Evolutionary conservation across 176 grass and related monocot species (phyloP).

Genomic region (Oryza australiensis): DNA sequence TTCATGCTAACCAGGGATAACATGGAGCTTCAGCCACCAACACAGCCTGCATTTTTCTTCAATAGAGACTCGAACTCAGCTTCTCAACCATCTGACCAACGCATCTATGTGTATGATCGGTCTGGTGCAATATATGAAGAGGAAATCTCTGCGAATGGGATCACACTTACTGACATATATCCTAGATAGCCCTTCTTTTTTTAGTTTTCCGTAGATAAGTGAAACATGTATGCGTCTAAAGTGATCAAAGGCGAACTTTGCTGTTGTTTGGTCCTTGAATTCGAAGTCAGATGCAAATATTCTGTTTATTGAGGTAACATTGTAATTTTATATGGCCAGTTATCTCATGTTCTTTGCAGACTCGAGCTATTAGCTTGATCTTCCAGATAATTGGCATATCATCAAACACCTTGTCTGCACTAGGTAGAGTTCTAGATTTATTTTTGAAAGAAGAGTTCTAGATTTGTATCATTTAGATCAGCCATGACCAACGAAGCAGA

Average conservation of each 20-base stretch:
- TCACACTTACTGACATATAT: slow-evolving; percentile 33
- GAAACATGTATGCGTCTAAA: no score
- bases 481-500: background rate
- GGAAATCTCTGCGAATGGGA: slow-evolving; percentile 21
- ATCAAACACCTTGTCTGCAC: background rate
- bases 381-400: background rate
- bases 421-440: background rate
- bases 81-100: background rate
- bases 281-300: background rate
- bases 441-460: background rate
- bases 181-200: slow-evolving; percentile 33
- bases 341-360: background rate
- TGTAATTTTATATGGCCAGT: background rate
- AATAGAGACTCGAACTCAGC: slow-evolving; percentile 16
- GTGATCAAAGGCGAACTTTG: background rate
- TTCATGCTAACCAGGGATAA: slow-evolving; percentile 52
- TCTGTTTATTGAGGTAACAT: background rate
- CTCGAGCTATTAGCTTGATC: background rate
- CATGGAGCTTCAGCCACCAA: slow-evolving; percentile 35
- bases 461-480: background rate
- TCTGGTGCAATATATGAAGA: slow-evolving; percentile 21
- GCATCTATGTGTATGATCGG: slow-evolving; percentile 2
- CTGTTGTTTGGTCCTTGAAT: background rate
- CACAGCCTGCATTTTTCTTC: slow-evolving; percentile 41
- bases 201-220: background rate